phyloP scores from a whole-genome alignment of 2,329 filamentous ascomycete genomes.

The Aspergillus tubingensis region DNA sequence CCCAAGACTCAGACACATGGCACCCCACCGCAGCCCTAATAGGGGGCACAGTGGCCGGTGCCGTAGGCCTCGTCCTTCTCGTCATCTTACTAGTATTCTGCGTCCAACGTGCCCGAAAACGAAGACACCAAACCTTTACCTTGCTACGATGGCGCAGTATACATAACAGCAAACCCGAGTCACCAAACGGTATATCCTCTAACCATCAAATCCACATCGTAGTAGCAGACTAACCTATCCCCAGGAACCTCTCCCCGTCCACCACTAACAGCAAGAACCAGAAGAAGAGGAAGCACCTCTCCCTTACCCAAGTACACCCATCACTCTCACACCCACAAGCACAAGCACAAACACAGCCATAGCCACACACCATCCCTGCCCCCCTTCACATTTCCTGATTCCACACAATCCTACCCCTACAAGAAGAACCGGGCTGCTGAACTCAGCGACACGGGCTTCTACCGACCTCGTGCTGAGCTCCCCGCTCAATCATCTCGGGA shows the following conservation, averaged over 20 bases:
- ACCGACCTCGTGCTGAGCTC: conserved; percentile 29
- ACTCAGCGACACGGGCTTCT: conserved; percentile 33
- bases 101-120: conserved; percentile 7
- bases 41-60: conserved; percentile 9
- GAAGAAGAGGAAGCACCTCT: neutral
- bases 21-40: conserved; percentile 4
- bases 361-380: neutral
- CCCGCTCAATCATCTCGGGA: conserved; percentile 26
- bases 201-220: neutral
- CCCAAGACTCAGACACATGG: neutral
- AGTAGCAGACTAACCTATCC: neutral
- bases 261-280: neutral
- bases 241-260: no score
- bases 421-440: conserved; percentile 19
- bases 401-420: neutral
- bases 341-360: neutral
- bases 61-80: conserved; percentile 6
- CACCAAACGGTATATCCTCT: neutral
- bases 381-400: neutral
- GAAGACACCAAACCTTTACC: conserved; percentile 7
- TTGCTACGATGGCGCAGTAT: conserved; percentile 14
- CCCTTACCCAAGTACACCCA: neutral
- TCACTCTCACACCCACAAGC: neutral
- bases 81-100: conserved; percentile 7
- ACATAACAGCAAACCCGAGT: neutral